Percentiles rank a stretch among this genome's conserved stretches.
phyloP scores from a whole-genome alignment of 768 basidiomycete genomes.

The Candolleomyces efflorescens region DNA sequence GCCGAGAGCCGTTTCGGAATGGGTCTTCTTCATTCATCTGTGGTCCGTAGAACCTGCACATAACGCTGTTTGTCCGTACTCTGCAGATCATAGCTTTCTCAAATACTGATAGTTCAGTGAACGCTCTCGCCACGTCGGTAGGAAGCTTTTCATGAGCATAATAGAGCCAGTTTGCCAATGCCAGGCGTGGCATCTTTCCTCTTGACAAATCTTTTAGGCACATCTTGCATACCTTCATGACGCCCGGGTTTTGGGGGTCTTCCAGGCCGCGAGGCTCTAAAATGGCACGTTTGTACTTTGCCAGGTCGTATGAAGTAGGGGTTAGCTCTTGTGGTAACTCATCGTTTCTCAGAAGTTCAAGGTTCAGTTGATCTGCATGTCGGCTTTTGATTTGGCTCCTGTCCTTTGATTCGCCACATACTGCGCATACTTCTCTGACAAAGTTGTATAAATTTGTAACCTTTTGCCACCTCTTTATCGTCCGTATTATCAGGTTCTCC shows the following conservation, averaged over 20 bases:
- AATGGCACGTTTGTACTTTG: background rate
- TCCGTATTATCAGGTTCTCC: no score
- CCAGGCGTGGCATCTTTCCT: background rate
- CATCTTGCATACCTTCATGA: background rate
- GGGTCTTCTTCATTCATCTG: no score
- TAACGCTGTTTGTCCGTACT: background rate
- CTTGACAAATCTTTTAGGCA: background rate
- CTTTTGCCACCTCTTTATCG: background rate
- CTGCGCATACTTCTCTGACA: background rate
- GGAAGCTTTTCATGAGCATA: background rate
- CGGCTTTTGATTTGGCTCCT: background rate
- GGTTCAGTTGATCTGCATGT: background rate
- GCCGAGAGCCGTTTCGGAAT: no score
- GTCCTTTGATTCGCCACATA: background rate
- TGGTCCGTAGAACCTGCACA: background rate
- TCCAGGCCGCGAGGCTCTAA: background rate
- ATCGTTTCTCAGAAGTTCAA: background rate
- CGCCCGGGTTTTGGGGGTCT: background rate
- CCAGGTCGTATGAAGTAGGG: background rate
- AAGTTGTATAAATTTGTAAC: background rate
- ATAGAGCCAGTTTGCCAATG: slow-evolving; percentile 5
- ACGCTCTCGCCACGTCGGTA: background rate
- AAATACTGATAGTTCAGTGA: background rate
- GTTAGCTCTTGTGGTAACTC: background rate
- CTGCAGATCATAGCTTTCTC: background rate